A percentile compares a stretch with the other conserved stretches of the same genome.
Conservation (phyloP, 352 stramenopile species). For the Phytopythium litorale region DNA sequence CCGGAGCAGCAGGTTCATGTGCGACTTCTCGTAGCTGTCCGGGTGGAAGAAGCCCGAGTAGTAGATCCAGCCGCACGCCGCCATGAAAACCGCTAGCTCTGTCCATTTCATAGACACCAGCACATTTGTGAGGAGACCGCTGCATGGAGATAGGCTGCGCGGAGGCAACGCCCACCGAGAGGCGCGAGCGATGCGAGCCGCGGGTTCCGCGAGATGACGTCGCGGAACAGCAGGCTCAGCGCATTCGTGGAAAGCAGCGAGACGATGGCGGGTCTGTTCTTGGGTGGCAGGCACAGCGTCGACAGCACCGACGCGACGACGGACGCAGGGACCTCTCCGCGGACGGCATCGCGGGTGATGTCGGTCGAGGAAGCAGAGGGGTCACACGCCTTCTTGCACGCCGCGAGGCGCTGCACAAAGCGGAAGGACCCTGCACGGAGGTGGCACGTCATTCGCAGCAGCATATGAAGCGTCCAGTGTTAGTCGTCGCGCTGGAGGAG, state of each 20-base stretch:
- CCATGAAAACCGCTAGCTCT: constrained; percentile 55
- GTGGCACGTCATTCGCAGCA: constrained; percentile 17
- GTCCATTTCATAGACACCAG: not conserved
- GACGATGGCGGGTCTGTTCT: constrained; percentile 40
- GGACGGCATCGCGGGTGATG: not conserved
- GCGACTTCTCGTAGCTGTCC: constrained; percentile 48
- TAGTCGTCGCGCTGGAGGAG: not conserved
- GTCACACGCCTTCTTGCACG: constrained; percentile 6
- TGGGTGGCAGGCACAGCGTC: constrained; percentile 27
- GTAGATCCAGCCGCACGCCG: constrained; percentile 53
- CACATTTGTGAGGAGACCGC: not conserved
- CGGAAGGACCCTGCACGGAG: constrained; percentile 18
- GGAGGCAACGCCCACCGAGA: constrained; percentile 11
- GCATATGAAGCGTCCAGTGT: not conserved
- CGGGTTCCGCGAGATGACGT: constrained; percentile 25
- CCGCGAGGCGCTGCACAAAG: constrained; percentile 4
- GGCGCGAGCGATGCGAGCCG: constrained; percentile 25
- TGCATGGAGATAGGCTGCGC: not conserved
- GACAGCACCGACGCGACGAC: constrained; percentile 28
- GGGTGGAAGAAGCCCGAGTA: constrained; percentile 57
- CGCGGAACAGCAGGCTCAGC: constrained; percentile 27
- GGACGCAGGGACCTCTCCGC: constrained; percentile 15
- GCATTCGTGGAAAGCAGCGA: constrained; percentile 52
- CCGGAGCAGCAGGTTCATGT: constrained; percentile 58
- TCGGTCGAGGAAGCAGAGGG: not conserved